Conservation (phyloP, 495 filamentous ascomycete species). For the Talaromyces thailandensis region DNA sequence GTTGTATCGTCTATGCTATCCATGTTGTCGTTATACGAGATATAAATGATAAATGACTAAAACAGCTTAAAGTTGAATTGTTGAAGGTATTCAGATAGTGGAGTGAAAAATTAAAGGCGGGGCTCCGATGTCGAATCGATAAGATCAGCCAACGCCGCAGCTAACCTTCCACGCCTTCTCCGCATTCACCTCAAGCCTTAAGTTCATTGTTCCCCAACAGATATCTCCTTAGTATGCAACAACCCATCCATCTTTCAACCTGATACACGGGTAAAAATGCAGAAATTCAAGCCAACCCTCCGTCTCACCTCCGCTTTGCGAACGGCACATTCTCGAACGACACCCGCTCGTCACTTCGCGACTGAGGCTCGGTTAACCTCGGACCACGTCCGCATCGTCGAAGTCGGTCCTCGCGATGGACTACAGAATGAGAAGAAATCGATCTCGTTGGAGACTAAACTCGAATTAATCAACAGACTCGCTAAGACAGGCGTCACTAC, state of each 20-base stretch:
- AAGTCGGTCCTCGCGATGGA: slow-evolving; percentile 91
- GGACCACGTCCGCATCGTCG: slow-evolving; percentile 62
- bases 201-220: neutral
- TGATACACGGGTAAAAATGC: neutral
- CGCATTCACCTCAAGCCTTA: neutral
- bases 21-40: neutral
- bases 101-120: neutral
- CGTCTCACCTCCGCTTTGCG: slow-evolving; percentile 5
- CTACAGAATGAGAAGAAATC: slow-evolving; percentile 89
- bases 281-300: neutral
- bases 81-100: neutral
- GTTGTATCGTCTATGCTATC: neutral
- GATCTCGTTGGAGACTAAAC: slow-evolving; percentile 73
- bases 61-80: neutral
- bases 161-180: neutral
- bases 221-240: neutral
- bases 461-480: slow-evolving; percentile 70
- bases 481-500: slow-evolving; percentile 77
- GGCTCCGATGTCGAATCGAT: neutral
- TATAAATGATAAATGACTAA: neutral
- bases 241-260: neutral
- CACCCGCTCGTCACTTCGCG: slow-evolving; percentile 24
- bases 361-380: slow-evolving; percentile 40
- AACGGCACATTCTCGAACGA: slow-evolving; percentile 17
- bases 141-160: neutral